Conservation (phyloP, 108 stramenopile species). For the Fistulifera solaris region DNA sequence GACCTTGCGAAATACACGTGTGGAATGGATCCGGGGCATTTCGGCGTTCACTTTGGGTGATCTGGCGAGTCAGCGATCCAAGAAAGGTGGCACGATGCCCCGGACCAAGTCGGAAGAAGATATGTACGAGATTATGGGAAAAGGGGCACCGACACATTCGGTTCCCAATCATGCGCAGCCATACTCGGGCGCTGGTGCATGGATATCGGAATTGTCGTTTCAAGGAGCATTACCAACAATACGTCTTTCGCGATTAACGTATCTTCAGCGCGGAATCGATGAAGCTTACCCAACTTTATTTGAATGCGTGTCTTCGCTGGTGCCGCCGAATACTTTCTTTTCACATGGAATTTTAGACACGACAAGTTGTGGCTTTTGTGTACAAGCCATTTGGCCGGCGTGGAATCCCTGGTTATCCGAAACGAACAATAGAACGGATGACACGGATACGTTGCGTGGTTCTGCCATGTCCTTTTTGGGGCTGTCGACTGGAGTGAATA, state of each 20-base stretch:
- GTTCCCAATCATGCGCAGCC: slow-evolving; percentile 39
- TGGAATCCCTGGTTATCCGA: slow-evolving; percentile 69
- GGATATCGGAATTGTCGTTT: slow-evolving; percentile 81
- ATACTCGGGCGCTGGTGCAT: slow-evolving; percentile 59
- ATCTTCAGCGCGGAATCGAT: slow-evolving; percentile 65
- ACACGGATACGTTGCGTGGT: slow-evolving; percentile 32
- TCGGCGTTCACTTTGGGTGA: slow-evolving; percentile 75
- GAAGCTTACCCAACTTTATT: slow-evolving; percentile 71
- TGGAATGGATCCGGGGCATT: slow-evolving; percentile 72
- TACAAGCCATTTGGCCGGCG: slow-evolving; percentile 76
- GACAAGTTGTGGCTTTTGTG: slow-evolving; percentile 26
- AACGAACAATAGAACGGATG: slow-evolving; percentile 11
- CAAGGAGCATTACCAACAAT: slow-evolving; percentile 71
- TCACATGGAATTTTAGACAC: slow-evolving; percentile 31
- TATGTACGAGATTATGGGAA: neutral
- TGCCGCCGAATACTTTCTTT: slow-evolving; percentile 55
- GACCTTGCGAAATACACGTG: slow-evolving; percentile 53
- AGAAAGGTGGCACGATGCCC: slow-evolving; percentile 6
- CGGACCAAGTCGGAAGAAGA: neutral
- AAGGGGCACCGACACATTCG: slow-evolving; percentile 12
- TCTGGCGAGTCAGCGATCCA: slow-evolving; percentile 25
- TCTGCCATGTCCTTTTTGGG: slow-evolving; percentile 52
- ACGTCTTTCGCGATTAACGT: slow-evolving; percentile 63
- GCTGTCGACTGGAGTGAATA: slow-evolving; percentile 26
- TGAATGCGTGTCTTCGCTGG: slow-evolving; percentile 75